Percentiles rank a stretch among this genome's conserved stretches.
Evolutionary conservation across 2,329 filamentous ascomycete species (phyloP).

Genomic region (Fusarium illudens): DNA sequence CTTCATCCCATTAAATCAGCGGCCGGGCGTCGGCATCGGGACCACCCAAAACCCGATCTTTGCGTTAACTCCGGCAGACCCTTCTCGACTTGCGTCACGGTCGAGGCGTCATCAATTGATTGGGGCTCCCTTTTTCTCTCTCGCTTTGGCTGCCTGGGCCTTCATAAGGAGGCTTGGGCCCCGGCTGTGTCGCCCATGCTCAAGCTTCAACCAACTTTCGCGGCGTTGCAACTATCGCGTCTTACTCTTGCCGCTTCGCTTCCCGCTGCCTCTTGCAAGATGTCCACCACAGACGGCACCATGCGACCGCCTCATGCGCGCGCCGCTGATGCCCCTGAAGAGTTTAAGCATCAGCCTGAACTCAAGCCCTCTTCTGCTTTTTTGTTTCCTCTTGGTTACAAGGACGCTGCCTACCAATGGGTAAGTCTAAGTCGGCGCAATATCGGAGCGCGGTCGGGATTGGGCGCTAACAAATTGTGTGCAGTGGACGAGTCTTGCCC

Average conservation of each 20-base stretch:
- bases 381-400: slow-evolving; percentile 86
- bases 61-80: slow-evolving; percentile 39
- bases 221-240: slow-evolving; percentile 54
- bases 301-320: slow-evolving; percentile 37
- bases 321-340: slow-evolving; percentile 34
- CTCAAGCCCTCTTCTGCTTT: slow-evolving; percentile 51
- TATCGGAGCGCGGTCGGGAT: neutral
- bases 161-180: slow-evolving; percentile 34
- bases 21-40: slow-evolving; percentile 26
- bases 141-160: slow-evolving; percentile 29
- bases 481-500: slow-evolving; percentile 86
- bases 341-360: slow-evolving; percentile 41
- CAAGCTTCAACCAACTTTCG: slow-evolving; percentile 52
- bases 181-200: slow-evolving; percentile 50
- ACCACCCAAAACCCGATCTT: slow-evolving; percentile 34
- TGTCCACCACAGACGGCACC: slow-evolving; percentile 46
- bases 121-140: slow-evolving; percentile 13
- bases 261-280: slow-evolving; percentile 40
- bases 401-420: slow-evolving; percentile 92
- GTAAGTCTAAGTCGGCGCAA: slow-evolving; percentile 57
- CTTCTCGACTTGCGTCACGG: slow-evolving; percentile 20
- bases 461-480: slow-evolving; percentile 1
- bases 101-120: slow-evolving; percentile 39
- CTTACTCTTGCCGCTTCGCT: slow-evolving; percentile 47
- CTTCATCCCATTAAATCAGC: slow-evolving; percentile 15